phyloP scores from a whole-genome alignment of 1,139 yeast species.

The Protomyces gravidus region DNA sequence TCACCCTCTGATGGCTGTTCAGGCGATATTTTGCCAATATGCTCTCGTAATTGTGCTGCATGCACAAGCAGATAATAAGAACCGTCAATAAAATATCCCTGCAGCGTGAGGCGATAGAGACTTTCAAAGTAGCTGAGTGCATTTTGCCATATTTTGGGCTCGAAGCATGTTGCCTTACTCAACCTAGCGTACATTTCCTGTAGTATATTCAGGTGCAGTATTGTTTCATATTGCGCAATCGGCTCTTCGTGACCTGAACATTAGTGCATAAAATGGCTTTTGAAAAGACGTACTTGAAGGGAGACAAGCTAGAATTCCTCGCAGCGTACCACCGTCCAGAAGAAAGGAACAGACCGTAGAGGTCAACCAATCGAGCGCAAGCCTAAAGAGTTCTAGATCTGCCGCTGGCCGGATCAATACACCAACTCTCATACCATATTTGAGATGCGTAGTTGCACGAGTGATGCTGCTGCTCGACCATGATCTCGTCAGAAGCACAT shows the following conservation, averaged over 20 bases:
- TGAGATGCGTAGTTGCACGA: constrained; percentile 15
- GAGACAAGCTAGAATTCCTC: not conserved
- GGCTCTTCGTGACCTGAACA: constrained; percentile 33
- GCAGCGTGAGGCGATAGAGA: not conserved
- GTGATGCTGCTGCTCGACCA: constrained; percentile 29
- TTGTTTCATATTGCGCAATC: constrained; percentile 34
- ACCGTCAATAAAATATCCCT: constrained; percentile 35
- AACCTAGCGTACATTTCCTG: too few relatives aligned
- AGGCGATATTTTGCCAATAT: not conserved
- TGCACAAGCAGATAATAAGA: constrained; percentile 34
- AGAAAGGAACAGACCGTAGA: not conserved
- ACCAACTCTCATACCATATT: not conserved
- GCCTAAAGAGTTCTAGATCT: not conserved
- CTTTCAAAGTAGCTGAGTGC: constrained; percentile 29
- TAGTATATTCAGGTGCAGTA: constrained; percentile 31
- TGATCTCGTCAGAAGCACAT: not conserved
- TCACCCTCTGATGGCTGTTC: not conserved
- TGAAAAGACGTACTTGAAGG: not conserved
- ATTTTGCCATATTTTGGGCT: too few relatives aligned
- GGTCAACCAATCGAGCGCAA: not conserved
- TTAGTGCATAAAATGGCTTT: too few relatives aligned
- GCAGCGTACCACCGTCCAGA: not conserved
- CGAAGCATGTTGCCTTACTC: too few relatives aligned
- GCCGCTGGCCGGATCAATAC: not conserved
- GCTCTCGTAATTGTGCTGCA: constrained; percentile 12